Evolutionary conservation across 352 stramenopile genomes (phyloP).

Genomic region (Phytophthora fragariae): DNA sequence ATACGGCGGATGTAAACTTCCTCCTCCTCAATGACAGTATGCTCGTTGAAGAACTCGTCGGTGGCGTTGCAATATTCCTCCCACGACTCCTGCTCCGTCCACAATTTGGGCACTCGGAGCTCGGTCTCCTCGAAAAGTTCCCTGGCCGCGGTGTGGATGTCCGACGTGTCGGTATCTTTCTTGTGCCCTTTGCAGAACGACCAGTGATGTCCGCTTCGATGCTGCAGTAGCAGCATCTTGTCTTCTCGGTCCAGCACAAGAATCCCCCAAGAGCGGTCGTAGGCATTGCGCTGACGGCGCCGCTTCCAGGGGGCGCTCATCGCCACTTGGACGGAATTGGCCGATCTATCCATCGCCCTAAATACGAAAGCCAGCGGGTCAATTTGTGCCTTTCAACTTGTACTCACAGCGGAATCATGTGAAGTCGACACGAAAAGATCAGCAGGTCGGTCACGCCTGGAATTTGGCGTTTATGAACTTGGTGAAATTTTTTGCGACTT

Average conservation of each 20-base stretch:
- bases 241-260: neutral
- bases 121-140: neutral
- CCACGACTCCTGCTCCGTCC: neutral
- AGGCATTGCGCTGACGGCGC: neutral
- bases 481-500: no score
- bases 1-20: neutral
- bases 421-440: no score
- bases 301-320: no score
- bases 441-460: no score
- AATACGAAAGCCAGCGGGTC: no score
- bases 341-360: no score
- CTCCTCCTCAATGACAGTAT: neutral
- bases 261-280: neutral
- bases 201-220: neutral
- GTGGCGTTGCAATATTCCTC: neutral
- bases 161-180: neutral
- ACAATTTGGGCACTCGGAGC: neutral
- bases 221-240: neutral
- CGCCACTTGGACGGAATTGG: no score
- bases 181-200: conserved; percentile 1
- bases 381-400: no score
- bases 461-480: no score
- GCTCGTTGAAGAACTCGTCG: neutral
- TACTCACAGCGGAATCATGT: no score
- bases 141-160: neutral